Evolutionary conservation across 2,329 filamentous ascomycete species (phyloP).

Genomic region (Torrubiella hemipterigena): DNA sequence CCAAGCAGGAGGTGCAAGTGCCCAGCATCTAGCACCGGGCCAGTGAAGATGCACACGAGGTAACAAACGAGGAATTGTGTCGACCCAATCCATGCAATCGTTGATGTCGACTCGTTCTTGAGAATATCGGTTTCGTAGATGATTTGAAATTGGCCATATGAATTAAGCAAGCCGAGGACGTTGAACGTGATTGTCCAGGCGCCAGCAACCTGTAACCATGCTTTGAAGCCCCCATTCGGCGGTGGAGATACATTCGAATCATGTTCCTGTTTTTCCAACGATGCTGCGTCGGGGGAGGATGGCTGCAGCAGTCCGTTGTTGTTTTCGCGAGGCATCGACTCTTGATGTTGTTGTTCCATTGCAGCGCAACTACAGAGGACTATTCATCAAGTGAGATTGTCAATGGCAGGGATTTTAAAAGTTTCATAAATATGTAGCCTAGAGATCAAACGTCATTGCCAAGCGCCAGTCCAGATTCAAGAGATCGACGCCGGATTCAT

Average conservation of each 20-base stretch:
- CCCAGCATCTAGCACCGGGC: constrained; percentile 30
- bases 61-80: constrained; percentile 31
- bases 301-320: not conserved
- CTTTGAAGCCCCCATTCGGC: constrained; percentile 14
- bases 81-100: constrained; percentile 34
- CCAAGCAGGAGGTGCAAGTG: constrained; percentile 26
- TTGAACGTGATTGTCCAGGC: constrained; percentile 28
- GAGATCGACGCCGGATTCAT: too few relatives aligned
- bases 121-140: constrained; percentile 24
- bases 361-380: too few relatives aligned
- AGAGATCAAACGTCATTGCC: too few relatives aligned
- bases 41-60: constrained; percentile 28
- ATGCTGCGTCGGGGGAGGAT: not conserved
- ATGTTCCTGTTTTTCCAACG: constrained; percentile 1
- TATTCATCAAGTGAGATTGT: too few relatives aligned
- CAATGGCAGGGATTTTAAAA: too few relatives aligned
- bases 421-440: too few relatives aligned
- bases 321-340: not conserved
- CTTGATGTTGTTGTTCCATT: not conserved
- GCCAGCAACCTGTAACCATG: constrained; percentile 25
- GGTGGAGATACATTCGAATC: constrained; percentile 7
- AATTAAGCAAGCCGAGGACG: constrained; percentile 32
- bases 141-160: constrained; percentile 31
- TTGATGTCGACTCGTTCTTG: constrained; percentile 16
- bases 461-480: too few relatives aligned